Evolutionary conservation across 805 yeast genomes (phyloP).

Genomic region (Saccharomyces jurei): DNA sequence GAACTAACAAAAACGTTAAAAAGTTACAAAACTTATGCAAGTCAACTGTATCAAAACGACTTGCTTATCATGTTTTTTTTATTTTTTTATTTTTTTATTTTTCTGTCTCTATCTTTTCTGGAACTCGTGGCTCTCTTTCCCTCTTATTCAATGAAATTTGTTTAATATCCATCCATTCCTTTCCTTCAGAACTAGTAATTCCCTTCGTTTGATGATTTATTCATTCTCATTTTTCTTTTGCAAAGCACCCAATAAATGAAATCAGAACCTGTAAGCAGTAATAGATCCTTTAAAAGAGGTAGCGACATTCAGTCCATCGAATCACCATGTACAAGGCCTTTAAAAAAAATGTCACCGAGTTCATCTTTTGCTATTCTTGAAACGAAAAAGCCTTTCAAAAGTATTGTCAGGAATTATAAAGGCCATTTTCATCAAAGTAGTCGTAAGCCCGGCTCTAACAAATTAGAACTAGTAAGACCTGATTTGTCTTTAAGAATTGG

Average conservation of each 20-base stretch:
- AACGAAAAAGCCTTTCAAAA: conserved; percentile 1
- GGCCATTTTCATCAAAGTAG: background rate
- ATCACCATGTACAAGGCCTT: conserved; percentile 3
- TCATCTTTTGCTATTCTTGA: background rate
- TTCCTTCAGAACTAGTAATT: background rate
- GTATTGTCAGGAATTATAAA: conserved; percentile 4
- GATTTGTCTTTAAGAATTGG: background rate
- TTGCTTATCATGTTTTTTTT: background rate
- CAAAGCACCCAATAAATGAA: conserved; percentile 3
- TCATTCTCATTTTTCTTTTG: background rate
- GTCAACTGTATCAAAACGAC: background rate
- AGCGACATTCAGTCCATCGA: conserved; percentile 12
- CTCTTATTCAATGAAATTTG: background rate
- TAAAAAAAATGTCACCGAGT: conserved; percentile 7
- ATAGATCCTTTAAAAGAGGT: conserved; percentile 13
- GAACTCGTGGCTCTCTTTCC: background rate
- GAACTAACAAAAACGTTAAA: background rate
- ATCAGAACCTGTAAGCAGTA: conserved; percentile 2
- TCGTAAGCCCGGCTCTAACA: background rate
- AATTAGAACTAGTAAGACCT: background rate
- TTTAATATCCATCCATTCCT: conserved; percentile 1
- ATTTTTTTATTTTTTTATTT: too few relatives aligned
- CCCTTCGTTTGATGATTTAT: background rate
- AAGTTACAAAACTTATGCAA: background rate
- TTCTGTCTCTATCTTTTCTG: background rate